A percentile compares a stretch with the other conserved stretches of the same genome.
phyloP scores from a whole-genome alignment of 78 protist species.

The Dictyostelium purpureum region DNA sequence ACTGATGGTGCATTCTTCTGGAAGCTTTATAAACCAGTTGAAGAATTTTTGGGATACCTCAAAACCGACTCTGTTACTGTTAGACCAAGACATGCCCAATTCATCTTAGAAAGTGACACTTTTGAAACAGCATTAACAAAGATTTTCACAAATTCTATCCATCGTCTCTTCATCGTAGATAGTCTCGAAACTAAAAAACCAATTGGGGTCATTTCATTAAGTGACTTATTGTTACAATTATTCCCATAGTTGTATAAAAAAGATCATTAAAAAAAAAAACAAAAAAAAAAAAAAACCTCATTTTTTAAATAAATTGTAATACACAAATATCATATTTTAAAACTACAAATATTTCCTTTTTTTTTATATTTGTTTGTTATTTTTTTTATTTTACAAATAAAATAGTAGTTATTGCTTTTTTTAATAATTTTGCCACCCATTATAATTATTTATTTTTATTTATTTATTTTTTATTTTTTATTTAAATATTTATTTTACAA shows the following conservation, averaged over 20 bases:
- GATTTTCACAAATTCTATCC: slow-evolving; percentile 49
- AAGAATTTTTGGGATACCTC: slow-evolving; percentile 32
- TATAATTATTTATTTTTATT: too few relatives aligned
- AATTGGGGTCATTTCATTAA: slow-evolving; percentile 21
- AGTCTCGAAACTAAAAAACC: slow-evolving; percentile 1
- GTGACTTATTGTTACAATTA: slow-evolving; percentile 30
- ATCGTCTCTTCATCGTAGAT: slow-evolving; percentile 70
- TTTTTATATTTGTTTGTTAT: too few relatives aligned
- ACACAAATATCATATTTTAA: too few relatives aligned
- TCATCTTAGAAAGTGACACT: slow-evolving; percentile 22
- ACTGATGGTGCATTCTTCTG: slow-evolving; percentile 59
- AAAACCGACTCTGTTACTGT: slow-evolving; percentile 29
- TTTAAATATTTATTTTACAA: too few relatives aligned
- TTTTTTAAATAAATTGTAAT: background rate
- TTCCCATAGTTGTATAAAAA: slow-evolving; percentile 5
- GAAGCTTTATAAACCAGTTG: slow-evolving; percentile 52
- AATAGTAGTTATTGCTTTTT: background rate
- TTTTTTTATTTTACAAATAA: too few relatives aligned
- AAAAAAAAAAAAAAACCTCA: background rate
- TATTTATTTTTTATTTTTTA: too few relatives aligned
- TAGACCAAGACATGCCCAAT: slow-evolving; percentile 39
- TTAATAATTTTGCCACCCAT: too few relatives aligned
- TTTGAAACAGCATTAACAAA: slow-evolving; percentile 58
- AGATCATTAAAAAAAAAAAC: background rate
- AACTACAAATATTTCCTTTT: too few relatives aligned